A percentile compares a stretch with the other conserved stretches of the same genome.
Evolutionary conservation across 164 flowering plant genomes (phyloP).

Genomic region (Nymphaea thermarum): DNA sequence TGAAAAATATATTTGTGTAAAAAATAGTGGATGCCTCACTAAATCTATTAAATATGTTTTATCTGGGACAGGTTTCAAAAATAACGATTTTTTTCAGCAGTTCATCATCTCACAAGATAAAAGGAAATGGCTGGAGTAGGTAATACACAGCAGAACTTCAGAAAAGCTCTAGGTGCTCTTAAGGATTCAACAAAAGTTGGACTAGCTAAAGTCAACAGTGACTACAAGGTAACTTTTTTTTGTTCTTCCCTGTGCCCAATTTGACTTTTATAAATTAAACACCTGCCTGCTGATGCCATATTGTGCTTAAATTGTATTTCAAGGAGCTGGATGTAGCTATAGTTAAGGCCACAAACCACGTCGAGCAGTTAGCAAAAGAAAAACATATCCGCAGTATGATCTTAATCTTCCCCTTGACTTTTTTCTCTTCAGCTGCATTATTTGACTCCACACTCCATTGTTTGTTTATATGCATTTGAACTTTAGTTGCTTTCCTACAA

Average conservation of each 20-base stretch:
- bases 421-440: background rate
- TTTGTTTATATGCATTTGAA: background rate
- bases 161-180: constrained; percentile 37
- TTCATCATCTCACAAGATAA: background rate
- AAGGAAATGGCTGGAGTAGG: constrained; percentile 10
- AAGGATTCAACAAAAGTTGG: constrained; percentile 46
- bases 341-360: constrained; percentile 58
- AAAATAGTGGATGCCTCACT: no score
- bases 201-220: constrained; percentile 42
- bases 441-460: background rate
- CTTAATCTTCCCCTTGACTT: background rate
- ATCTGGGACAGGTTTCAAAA: background rate
- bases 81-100: no score
- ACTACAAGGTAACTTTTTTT: constrained; percentile 27
- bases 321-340: constrained; percentile 54
- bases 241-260: background rate
- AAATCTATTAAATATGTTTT: no score
- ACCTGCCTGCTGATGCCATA: no score
- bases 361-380: constrained; percentile 42
- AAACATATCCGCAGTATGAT: constrained; percentile 41
- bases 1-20: no score
- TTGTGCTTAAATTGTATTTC: background rate
- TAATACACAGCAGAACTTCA: constrained; percentile 18
- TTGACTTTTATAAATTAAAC: background rate
- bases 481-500: background rate